Conservation (phyloP, 257 asterid species). For the Oldenlandia corymbosa region DNA sequence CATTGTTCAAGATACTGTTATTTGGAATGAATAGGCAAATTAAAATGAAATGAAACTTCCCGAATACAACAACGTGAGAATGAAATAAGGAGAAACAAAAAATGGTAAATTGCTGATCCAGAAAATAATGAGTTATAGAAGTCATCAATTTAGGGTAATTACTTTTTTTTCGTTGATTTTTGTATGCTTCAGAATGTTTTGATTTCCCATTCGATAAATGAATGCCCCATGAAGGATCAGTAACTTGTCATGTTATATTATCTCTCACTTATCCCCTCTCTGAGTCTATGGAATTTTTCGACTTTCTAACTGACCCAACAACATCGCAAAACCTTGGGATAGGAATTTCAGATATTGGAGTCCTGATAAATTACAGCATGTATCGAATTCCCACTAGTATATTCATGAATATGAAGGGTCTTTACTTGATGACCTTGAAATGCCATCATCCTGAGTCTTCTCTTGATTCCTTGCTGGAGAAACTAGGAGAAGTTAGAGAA, state of each 20-base stretch:
- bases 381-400: background rate
- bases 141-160: background rate
- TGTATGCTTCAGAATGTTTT: background rate
- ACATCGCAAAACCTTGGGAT: background rate
- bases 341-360: background rate
- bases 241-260: background rate
- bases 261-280: background rate
- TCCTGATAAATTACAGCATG: background rate
- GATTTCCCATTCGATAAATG: background rate
- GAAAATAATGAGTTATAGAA: too few relatives aligned
- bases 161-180: background rate
- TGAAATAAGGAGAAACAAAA: too few relatives aligned
- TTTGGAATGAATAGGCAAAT: too few relatives aligned
- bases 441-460: background rate
- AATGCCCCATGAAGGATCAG: background rate
- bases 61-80: too few relatives aligned
- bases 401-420: background rate
- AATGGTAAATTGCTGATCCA: too few relatives aligned
- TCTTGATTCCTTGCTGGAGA: background rate
- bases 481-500: background rate
- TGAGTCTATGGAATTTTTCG: background rate
- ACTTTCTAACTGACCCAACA: background rate
- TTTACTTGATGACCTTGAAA: background rate
- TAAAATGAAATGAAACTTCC: too few relatives aligned
- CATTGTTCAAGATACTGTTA: too few relatives aligned